Conservation (phyloP, 768 basidiomycete genomes). For the Boletus tylopilopsis region DNA sequence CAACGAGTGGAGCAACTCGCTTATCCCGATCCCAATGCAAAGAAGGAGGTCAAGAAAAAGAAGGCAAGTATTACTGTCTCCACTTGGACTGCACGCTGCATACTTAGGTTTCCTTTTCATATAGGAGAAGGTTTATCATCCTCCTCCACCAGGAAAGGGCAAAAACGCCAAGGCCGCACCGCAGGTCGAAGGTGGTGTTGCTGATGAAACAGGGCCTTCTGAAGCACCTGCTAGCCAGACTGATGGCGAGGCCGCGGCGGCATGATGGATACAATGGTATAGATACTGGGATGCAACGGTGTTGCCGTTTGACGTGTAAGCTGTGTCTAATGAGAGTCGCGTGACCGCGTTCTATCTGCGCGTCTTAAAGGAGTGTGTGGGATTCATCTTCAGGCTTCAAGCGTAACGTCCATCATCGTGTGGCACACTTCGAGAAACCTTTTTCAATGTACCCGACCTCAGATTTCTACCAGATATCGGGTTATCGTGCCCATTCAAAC, state of each 20-base stretch:
- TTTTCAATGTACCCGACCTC: conserved; percentile 12
- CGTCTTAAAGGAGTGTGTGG: neutral
- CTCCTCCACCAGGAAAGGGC: conserved; percentile 78
- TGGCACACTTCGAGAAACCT: no score
- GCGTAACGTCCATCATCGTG: no score
- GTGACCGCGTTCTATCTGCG: neutral
- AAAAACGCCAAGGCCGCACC: conserved; percentile 38
- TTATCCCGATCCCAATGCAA: conserved; percentile 75
- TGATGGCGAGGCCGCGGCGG: conserved; percentile 7
- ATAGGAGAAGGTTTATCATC: conserved; percentile 84
- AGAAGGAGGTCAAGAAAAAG: conserved; percentile 60
- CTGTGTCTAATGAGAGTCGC: neutral
- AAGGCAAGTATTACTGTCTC: conserved; percentile 32
- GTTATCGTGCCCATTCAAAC: conserved; percentile 28
- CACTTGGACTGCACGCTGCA: neutral
- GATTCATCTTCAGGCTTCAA: neutral
- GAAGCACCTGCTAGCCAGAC: neutral
- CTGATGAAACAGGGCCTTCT: neutral
- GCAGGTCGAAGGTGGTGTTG: conserved; percentile 7
- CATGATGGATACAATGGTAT: neutral
- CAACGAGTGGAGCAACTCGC: conserved; percentile 70
- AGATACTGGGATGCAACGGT: neutral
- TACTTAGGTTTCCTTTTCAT: neutral
- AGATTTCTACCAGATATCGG: conserved; percentile 28
- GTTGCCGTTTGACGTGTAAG: neutral